Conservation (phyloP, 768 basidiomycete genomes). For the Daedaleopsis sinensis region DNA sequence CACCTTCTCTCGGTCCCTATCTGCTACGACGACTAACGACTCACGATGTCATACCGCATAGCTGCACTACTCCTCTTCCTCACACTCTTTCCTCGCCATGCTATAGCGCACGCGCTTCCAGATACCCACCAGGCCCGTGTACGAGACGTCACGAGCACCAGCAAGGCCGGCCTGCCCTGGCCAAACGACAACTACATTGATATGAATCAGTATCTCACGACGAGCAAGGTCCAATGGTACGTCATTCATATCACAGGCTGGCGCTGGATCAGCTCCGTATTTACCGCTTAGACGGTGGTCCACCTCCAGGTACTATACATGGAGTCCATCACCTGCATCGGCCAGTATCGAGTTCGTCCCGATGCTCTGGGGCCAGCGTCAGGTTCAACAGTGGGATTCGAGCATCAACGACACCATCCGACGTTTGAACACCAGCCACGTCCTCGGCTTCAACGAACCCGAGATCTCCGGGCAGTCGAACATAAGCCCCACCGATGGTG, state of each 20-base stretch:
- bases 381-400: constrained; percentile 42
- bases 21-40: neutral
- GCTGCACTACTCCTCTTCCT: constrained; percentile 6
- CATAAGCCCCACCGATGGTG: constrained; percentile 50
- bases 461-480: constrained; percentile 52
- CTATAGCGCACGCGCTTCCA: neutral
- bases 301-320: constrained; percentile 52
- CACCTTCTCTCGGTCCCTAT: constrained; percentile 1
- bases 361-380: constrained; percentile 53
- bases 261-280: neutral
- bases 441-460: constrained; percentile 60
- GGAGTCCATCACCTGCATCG: constrained; percentile 41
- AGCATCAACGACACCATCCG: constrained; percentile 46
- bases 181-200: constrained; percentile 45
- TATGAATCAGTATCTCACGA: constrained; percentile 44
- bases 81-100: constrained; percentile 12
- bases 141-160: constrained; percentile 30
- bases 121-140: neutral
- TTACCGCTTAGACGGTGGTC: neutral
- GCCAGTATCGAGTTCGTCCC: constrained; percentile 55
- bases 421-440: constrained; percentile 39
- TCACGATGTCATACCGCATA: constrained; percentile 12
- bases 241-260: constrained; percentile 12
- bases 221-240: constrained; percentile 55
- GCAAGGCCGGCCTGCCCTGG: constrained; percentile 58